Evolutionary conservation across 345 rosid species (phyloP), one percentile per base, ranked within the genome.

Genomic region (Iberis pinnata): DNA sequence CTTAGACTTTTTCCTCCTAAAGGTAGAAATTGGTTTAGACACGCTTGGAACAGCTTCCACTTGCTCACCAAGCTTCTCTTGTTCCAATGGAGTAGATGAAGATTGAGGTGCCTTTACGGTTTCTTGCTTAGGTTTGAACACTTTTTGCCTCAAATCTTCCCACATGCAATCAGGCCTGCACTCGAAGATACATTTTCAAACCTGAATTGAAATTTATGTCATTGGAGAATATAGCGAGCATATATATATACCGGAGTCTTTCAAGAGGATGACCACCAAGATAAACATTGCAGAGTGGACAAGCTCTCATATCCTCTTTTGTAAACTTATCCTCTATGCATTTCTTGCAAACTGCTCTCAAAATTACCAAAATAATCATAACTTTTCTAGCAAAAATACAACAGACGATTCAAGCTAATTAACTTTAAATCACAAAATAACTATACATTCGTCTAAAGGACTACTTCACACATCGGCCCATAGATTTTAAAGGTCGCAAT

Each of bases 241-340:
- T 9, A 42, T 6, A 52, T 35, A 43, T 41, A 12, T 70, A 64
- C 63, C 51, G 39, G 40, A 50, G 60, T 27, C 27, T 65, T 2
- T 36, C 25, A 12, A 43, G 35, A 37, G 70, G 64, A 27, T 17
- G 8, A 43, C 12, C 53, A 51, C 64, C 70, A 44, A 65, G 64
- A 58, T 58, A 26, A 43, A 27, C 60, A 15, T 58, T 36, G 43
- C 70, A 65, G 48, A 50, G 15, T 14, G 70, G 70, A 36, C 70
- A 65, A 65, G 36, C 26, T 11, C 12, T 20, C 8, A 58, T 8
- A 12, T 29, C 43, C 31, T 65, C 54, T 36, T 13, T 29, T 12
- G 0, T 38, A 0, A 65, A 11, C 48, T 58, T 65, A 26, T 50
- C 26, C 5, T 37, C 9, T 50, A 65, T 65, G 49, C 70, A 65